Conservation (phyloP, 345 rosid genomes). For the Crucihimalaya himalaica region DNA sequence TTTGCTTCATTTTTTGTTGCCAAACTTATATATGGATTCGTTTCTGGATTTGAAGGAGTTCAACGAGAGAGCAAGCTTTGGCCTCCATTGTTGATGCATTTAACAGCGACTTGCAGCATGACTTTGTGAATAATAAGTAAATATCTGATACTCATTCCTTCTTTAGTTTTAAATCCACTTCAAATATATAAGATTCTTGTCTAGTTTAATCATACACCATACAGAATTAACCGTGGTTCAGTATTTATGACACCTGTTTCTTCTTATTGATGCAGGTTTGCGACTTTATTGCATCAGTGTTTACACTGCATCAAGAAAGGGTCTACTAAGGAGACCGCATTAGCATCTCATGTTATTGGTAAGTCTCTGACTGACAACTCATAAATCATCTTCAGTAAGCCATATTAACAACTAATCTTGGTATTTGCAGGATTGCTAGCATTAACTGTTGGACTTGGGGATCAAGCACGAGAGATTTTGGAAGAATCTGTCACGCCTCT, state of each 20-base stretch:
- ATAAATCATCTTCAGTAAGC: neutral
- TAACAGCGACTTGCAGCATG: constrained; percentile 63
- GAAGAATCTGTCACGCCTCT: constrained; percentile 65
- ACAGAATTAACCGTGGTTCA: neutral
- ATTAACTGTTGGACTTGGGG: constrained; percentile 72
- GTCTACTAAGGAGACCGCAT: constrained; percentile 65
- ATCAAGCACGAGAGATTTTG: constrained; percentile 61
- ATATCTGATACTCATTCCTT: constrained; percentile 3
- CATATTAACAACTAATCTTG: neutral
- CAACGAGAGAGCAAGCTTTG: constrained; percentile 88
- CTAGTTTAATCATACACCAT: neutral
- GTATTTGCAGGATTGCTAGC: constrained; percentile 71
- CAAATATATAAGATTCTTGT: neutral
- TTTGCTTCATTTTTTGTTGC: neutral
- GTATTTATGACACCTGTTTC: constrained; percentile 1
- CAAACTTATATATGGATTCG: constrained; percentile 12
- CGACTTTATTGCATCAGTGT: constrained; percentile 80
- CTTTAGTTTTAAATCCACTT: constrained; percentile 4
- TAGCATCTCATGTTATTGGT: constrained; percentile 74
- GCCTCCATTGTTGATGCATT: constrained; percentile 67
- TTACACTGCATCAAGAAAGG: constrained; percentile 69
- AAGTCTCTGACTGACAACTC: constrained; percentile 8
- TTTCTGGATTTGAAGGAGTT: constrained; percentile 55
- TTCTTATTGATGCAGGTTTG: constrained; percentile 54
- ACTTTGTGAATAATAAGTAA: constrained; percentile 84